Percentiles rank a stretch among this genome's conserved stretches.
phyloP scores from a whole-genome alignment of 352 stramenopile species.

The Elongisporangium senticosum region DNA sequence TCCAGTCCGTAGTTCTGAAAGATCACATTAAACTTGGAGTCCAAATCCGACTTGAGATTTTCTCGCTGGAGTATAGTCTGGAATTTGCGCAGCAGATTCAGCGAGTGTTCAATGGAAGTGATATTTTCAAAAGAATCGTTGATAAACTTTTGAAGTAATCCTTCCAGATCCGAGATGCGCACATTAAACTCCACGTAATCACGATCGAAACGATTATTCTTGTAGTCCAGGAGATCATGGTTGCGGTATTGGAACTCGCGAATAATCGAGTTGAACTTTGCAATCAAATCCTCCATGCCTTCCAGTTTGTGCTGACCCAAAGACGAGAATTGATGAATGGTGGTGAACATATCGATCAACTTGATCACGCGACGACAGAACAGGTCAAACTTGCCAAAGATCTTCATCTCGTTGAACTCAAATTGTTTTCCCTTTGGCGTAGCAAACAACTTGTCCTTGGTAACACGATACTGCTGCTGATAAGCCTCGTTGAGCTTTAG shows the following conservation, averaged over 20 bases:
- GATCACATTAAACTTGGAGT: conserved; percentile 99
- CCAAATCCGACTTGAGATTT: conserved; percentile 96
- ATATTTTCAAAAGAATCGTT: conserved; percentile 99
- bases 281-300: conserved; percentile 88
- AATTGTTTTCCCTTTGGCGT: conserved; percentile 97
- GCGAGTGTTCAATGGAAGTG: conserved; percentile 96
- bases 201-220: conserved; percentile 98
- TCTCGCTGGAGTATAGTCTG: conserved; percentile 97
- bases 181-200: conserved; percentile 97
- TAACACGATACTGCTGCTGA: conserved; percentile 97
- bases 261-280: conserved; percentile 95
- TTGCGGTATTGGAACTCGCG: conserved; percentile 96
- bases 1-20: conserved; percentile 99
- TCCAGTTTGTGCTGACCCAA: conserved; percentile 91
- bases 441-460: conserved; percentile 95
- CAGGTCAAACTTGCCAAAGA: conserved; percentile 98
- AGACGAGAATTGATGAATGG: conserved; percentile 95
- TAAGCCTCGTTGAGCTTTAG: conserved; percentile 98
- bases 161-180: conserved; percentile 95
- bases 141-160: conserved; percentile 97
- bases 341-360: conserved; percentile 99
- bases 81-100: conserved; percentile 96
- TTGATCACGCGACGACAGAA: conserved; percentile 98
- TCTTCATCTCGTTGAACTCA: conserved; percentile 98
- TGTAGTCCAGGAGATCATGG: conserved; percentile 97